Base-by-base conservation (phyloP, 257 asterid species). In the Lycium barbarum region DNA sequence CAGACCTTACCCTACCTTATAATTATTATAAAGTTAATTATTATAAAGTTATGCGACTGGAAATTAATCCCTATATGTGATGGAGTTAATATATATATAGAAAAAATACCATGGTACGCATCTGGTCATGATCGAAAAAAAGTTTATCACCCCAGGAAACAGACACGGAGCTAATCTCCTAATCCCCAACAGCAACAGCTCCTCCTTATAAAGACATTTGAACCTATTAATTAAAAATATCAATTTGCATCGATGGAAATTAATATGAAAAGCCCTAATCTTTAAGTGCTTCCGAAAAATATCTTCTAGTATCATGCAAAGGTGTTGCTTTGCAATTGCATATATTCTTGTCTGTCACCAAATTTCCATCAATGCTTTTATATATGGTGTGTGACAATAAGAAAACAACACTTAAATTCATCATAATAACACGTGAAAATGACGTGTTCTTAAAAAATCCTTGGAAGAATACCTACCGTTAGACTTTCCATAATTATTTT, bases 331-430 rank as follows among this genome's bases (percentile, higher is more conserved):
- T 5, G 7, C 33, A 73, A 74, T 35, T 70, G 38, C 70, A 84
- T 58, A 84, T 81, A 70, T 76, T 70, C 81, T 79, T 22, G 71
- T 58, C 83, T 78, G 84, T 58, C 72, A 57, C 72, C 86, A 82
- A 78, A 84, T 57, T 43, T 8, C 26, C 15, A 8, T 9, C 36
- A 10, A n/a, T 55, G 80, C 18, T 73, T 62, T 26, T 26, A 26
- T 1, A 26, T 8, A 15, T 38, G 78, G 26, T 68, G 51, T 68
- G 53, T 18, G 53, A 7, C 76, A 43, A 87, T 82, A 83, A 81
- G 26, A 68, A 15, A 73, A 15, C 12, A 73, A n/a, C 6, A 36
- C 1, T 74, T 45, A 47, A 38, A 80, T 66, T 26, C 7, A 14
- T 40, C 40, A 4, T 4, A 51, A 2, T 5, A 33, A 87, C 58